Evolutionary conservation across 345 rosid genomes (phyloP), one percentile per base, ranked within the genome.

Genomic region (Psidium friedrichsthalianum): DNA sequence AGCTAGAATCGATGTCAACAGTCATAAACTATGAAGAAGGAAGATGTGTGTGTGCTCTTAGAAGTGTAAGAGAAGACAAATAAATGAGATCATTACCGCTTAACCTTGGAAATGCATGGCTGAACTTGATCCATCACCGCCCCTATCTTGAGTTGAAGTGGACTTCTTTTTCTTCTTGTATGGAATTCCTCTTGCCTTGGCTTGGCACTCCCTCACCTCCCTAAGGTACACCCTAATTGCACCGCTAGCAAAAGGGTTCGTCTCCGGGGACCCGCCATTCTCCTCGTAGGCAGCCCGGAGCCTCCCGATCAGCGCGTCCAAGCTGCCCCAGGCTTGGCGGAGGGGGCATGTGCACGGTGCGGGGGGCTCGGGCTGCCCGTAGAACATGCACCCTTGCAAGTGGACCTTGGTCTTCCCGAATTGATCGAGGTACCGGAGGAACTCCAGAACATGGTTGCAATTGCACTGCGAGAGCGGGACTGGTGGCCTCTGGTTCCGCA

Each of bases 261-360:
- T 93, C 86, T 94, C 95, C 0, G 94, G 93, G 36, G 97, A 88
- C 32, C 98, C 98, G 11, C 98, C 98, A 86, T 94, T 94, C 90
- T 96, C 98, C 85, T 96, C 98, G 49, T 95, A 96, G n/a, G 98
- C 98, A 1, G 98, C 98, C 86, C 98, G 89, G 22, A 96, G 95
- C 90, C 98, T 86, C 49, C 98, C 98, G 59, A 96, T 96, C 85
- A 96, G 94, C 54, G 98, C 98, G 82, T 96, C 98, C n/a, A 96
- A 98, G 86, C 96, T 94, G 42, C 98, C 98, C 98, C 98, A 96
- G 82, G 98, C 98, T 89, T 96, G 98, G 82, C 95, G 90, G 5
- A 94, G 91, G 1, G 98, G 97, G 78, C 98, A 96, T 8, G 98
- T 91, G 85, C 98, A 96, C 59, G 98, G 98, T 21, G 96, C 98